Evolutionary conservation across 768 basidiomycete species (phyloP), one percentile per base, ranked within the genome.

Genomic region (Candolleomyces eurysporus): DNA sequence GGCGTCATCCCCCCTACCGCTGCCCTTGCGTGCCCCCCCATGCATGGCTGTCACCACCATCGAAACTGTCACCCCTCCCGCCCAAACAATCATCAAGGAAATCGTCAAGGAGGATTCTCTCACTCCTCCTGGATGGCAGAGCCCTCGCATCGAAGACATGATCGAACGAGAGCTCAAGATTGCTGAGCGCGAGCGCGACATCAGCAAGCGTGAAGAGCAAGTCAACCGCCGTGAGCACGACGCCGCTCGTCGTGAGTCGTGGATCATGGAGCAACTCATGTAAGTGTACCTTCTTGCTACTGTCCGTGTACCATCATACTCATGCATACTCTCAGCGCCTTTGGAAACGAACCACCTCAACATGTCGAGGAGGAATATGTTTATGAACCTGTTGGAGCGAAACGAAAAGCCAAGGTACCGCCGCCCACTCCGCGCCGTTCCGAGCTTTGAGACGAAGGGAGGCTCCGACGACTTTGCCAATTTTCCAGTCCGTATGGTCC

Each of bases 251-350:
- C 91, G 92, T 60, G 92, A 94, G 72, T 81, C 78, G 31, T 94
- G 92, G 92, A 93, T 94, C 68, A 93, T 94, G 92, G 93, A 94
- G 64, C 92, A 94, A 67, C 84, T 94, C 40, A 87, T 91, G 93
- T 94, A 79, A 65, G 87, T 78, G 4, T 46, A 26, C 13, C 48
- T 64, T 56, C 0, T 48, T 10, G 4, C 22, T 30, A 5, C 39
- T 39, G 8, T 22, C 42, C 40, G 0, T 17, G 16, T 43, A 13
- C 17, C 8, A 30, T 59, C 45, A 55, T 61, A 16, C 62, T 65
- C 26, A 60, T 22, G 1, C 4, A 11, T 39, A 17, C 52, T 36
- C 17, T 43, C 58, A 90, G 89, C 72, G 76, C 83, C 62, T 82
- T 92, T 60, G 90, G 90, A 64, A 88, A 85, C 61, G 89, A 90